Evolutionary conservation across 2,329 filamentous ascomycete species (phyloP), one percentile per base, ranked within the genome.

Genomic region (Aspergillus neoniger): DNA sequence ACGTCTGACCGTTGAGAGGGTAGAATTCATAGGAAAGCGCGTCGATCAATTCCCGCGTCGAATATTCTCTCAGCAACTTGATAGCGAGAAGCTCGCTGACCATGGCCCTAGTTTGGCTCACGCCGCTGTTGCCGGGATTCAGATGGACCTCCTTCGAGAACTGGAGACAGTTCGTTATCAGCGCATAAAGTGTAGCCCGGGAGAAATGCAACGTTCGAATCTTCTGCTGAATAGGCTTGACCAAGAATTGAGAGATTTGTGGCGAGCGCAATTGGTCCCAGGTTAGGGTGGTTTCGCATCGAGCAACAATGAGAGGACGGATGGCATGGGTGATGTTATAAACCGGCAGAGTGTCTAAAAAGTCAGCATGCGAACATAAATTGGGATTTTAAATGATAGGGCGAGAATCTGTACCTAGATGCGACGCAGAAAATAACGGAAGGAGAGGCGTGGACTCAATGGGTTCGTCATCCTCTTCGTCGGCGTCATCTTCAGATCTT

Each of bases 181-280:
- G 80, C 2, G 92, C 92, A 78, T 96, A 97, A 39, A 97, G 76
- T 0, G 92, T 95, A 9, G 91, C 93, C 51, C 91, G 85, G 30
- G 90, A 93, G 75, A 96, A 94, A 76, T 96, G 91, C 55, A 90
- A 87, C 15, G 86, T 83, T 62, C 89, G 88, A 64, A 97, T 93
- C 74, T 94, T 90, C 73, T 95, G 90, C 76, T 95, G 92, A 81
- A 97, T 95, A 2, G 94, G 94, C 80, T 97, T 97, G 72, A 97
- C 86, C 38, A 98, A 84, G 74, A 98, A 98, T 73, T 96, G 93
- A 15, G 92, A 96, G 59, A 98, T 89, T 74, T 98, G 94, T 3
- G 94, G 94, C n/a, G 92, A 96, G 65, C 93, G 87, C 64, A 98
- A 82, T 75, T 98, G 94, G 65, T 98, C 94, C 93, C 93, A 98